phyloP scores from a whole-genome alignment of 1,139 yeast genomes.

The Cylindricascospora bacillispora region DNA sequence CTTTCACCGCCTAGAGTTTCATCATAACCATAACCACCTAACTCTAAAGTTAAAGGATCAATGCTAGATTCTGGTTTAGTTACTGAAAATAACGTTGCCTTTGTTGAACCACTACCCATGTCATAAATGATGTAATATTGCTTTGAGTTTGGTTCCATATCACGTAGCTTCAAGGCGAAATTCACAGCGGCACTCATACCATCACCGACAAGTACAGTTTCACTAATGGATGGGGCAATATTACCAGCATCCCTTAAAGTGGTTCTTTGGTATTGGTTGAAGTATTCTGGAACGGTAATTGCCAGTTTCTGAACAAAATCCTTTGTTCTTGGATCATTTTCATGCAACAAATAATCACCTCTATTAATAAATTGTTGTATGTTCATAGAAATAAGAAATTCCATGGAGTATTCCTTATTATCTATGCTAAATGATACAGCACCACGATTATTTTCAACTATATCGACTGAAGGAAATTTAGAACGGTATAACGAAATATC shows the following conservation, averaged over 20 bases:
- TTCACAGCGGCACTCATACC: slow-evolving; percentile 85
- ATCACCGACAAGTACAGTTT: slow-evolving; percentile 73
- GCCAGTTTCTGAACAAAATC: slow-evolving; percentile 41
- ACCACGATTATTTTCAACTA: slow-evolving; percentile 38
- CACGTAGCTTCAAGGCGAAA: slow-evolving; percentile 34
- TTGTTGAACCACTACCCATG: slow-evolving; percentile 86
- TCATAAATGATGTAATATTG: slow-evolving; percentile 71
- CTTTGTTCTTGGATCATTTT: slow-evolving; percentile 32
- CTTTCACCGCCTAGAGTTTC: slow-evolving; percentile 59
- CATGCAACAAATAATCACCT: slow-evolving; percentile 41
- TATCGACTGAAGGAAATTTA: slow-evolving; percentile 49
- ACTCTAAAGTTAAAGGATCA: slow-evolving; percentile 37
- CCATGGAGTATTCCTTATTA: slow-evolving; percentile 42
- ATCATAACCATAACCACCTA: slow-evolving; percentile 64
- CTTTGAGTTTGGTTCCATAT: slow-evolving; percentile 31
- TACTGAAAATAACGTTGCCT: slow-evolving; percentile 69
- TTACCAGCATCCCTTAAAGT: slow-evolving; percentile 60
- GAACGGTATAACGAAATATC: slow-evolving; percentile 34
- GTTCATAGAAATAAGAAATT: slow-evolving; percentile 79
- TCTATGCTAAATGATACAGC: slow-evolving; percentile 47
- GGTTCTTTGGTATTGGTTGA: slow-evolving; percentile 49
- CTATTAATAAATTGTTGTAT: slow-evolving; percentile 53
- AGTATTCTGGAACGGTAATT: slow-evolving; percentile 67
- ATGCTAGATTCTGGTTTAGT: slow-evolving; percentile 26
- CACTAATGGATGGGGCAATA: slow-evolving; percentile 18